phyloP scores from a whole-genome alignment of 306 rosid genomes.

The Quercus cerris region DNA sequence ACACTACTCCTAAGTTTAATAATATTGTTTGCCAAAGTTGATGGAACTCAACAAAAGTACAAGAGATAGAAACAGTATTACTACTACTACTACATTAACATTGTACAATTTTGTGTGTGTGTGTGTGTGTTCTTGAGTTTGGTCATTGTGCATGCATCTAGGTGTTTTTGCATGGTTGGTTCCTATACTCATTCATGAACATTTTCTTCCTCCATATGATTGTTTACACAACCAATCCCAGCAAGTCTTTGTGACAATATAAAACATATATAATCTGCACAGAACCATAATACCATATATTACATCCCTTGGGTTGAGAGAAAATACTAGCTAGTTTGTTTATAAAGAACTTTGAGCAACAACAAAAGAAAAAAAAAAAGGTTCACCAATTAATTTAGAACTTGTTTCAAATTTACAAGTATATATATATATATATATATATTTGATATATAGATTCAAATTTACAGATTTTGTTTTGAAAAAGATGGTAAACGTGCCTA shows the following conservation, averaged over 20 bases:
- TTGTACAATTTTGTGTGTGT: too few species aligned
- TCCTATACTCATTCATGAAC: background rate
- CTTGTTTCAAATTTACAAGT: background rate
- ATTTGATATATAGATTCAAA: background rate
- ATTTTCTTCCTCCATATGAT: background rate
- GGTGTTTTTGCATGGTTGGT: background rate
- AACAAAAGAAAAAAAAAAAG: too few species aligned
- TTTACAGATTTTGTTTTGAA: background rate
- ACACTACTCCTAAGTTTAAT: background rate
- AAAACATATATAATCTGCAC: too few species aligned
- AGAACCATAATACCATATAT: background rate
- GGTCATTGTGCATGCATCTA: background rate
- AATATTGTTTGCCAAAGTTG: background rate
- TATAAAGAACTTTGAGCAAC: too few species aligned
- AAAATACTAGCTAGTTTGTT: too few species aligned
- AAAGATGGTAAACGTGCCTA: background rate
- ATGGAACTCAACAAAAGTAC: background rate
- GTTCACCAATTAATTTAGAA: too few species aligned
- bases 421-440: too few species aligned
- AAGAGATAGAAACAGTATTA: background rate
- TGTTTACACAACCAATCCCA: background rate
- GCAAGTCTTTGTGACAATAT: background rate
- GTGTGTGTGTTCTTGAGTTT: background rate
- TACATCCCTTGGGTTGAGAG: too few species aligned
- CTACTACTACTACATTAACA: too few species aligned